Base-by-base conservation (phyloP, 345 rosid species). In the Trapa bicornis region DNA sequence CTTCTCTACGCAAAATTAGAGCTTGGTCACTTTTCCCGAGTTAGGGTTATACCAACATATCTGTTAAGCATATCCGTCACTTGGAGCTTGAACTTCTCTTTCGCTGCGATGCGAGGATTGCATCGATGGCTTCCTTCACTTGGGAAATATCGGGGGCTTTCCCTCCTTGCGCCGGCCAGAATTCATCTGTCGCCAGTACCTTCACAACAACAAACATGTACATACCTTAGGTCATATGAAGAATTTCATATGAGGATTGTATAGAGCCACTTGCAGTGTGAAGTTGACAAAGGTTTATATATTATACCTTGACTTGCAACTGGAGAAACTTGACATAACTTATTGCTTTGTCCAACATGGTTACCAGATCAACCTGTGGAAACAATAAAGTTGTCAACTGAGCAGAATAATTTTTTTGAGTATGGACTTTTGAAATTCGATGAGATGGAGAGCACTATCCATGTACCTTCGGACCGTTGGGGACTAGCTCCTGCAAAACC, bases 41-140 rank as follows among this genome's bases (percentile, higher is more conserved):
- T 35, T 22, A 22, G 8, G 1, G 2, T 62, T 36, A 11, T 38
- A 22, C 29, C 29, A 22, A 41, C 65, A 39, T 64, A 16, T 0
- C n/a, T 11, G 17, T 29, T 8, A 4, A 35, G 5, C 0, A n/a
- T 38, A 7, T 29, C 2, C 43, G 35, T 73, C 65, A 72, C 68
- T 79, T 66, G 33, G 87, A 75, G 75, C 80, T 75, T 67, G 87
- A 83, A 33, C 81, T 82, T 60, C 80, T 76, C 62, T 87, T 89
- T 75, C 78, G 85, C 67, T 88, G 87, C 66, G 98, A 81, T 7
- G 89, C 86, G 37, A 91, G 91, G 69, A 94, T 91, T 47, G 95
- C 99, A 76, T 94, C 99, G 70, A 94, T 91, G 83, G 95, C 97
- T 75, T 91, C 96, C 75, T 83, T 94, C 47, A 94, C 99, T 74